phyloP scores from a whole-genome alignment of 1,284 basidiomycete species.

The Phellopilus nigrolimitatus region DNA sequence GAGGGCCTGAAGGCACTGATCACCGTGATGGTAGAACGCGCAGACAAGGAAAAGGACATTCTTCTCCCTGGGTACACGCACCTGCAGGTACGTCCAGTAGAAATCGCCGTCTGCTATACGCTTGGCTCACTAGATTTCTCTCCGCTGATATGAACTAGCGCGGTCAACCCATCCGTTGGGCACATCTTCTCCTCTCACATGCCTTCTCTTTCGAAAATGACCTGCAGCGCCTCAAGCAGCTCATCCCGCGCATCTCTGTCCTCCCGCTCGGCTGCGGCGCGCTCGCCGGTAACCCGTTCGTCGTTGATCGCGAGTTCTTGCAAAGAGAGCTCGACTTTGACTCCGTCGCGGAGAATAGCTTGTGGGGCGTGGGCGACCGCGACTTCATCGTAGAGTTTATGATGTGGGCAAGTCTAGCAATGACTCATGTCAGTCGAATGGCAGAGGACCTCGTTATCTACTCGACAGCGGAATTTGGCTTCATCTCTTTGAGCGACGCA shows the following conservation, averaged over 20 bases:
- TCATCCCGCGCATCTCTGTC: constrained; percentile 85
- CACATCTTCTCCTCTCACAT: constrained; percentile 93
- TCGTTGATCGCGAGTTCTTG: constrained; percentile 86
- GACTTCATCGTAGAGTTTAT: constrained; percentile 97
- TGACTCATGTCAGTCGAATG: constrained; percentile 91
- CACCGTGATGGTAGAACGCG: constrained; percentile 84
- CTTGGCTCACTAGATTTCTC: not conserved
- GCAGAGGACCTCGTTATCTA: constrained; percentile 97
- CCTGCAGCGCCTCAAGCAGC: constrained; percentile 80
- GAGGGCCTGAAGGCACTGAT: constrained; percentile 76
- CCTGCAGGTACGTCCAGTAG: constrained; percentile 63
- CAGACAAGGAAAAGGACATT: constrained; percentile 87
- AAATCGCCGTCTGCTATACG: not conserved
- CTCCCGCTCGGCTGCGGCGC: constrained; percentile 93
- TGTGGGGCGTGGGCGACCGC: constrained; percentile 94
- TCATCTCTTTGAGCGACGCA: constrained; percentile 90
- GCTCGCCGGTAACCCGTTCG: constrained; percentile 94
- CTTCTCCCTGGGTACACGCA: constrained; percentile 97
- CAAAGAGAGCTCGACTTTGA: constrained; percentile 82
- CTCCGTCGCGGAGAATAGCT: constrained; percentile 85
- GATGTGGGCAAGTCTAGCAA: constrained; percentile 92
- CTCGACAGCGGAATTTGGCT: constrained; percentile 95
- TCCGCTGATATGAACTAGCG: constrained; percentile 55
- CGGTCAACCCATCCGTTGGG: constrained; percentile 98
- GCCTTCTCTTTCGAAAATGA: constrained; percentile 89